Evolutionary conservation across 2,329 filamentous ascomycete genomes (phyloP).

Genomic region (Aspergillus vadensis): DNA sequence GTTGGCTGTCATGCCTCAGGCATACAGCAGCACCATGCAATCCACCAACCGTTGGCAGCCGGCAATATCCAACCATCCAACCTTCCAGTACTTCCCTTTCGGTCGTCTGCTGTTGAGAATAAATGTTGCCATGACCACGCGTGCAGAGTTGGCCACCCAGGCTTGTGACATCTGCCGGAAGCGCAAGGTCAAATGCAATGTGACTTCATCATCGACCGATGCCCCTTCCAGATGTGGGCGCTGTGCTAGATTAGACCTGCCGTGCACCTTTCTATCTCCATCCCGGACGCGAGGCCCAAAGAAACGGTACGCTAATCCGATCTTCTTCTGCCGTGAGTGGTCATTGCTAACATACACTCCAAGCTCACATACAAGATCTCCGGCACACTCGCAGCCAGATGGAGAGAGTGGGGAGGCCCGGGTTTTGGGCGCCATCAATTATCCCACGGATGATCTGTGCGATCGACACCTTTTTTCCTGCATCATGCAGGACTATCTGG

Average conservation of each 20-base stretch:
- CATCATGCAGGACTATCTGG: constrained; percentile 22
- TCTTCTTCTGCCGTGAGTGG: background rate
- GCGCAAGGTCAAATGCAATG: constrained; percentile 13
- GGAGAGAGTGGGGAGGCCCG: background rate
- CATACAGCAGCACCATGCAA: background rate
- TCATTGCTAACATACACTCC: background rate
- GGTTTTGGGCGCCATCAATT: background rate
- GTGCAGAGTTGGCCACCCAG: constrained; percentile 3
- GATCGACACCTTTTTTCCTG: constrained; percentile 13
- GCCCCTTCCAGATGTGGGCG: constrained; percentile 7
- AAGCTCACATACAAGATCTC: background rate
- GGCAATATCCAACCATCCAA: background rate
- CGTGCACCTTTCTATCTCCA: constrained; percentile 19
- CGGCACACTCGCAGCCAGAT: background rate
- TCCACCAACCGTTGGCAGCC: background rate
- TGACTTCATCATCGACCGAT: background rate
- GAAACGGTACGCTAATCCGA: constrained; percentile 10
- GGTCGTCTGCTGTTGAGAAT: no score
- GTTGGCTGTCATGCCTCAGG: background rate
- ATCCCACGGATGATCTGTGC: constrained; percentile 18
- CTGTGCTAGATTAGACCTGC: constrained; percentile 17
- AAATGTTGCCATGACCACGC: background rate
- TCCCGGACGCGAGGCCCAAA: constrained; percentile 19
- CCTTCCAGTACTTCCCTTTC: no score
- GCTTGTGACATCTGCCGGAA: constrained; percentile 13